Conservation (phyloP, 1,284 basidiomycete species). For the Heterobasidion parviporum region DNA sequence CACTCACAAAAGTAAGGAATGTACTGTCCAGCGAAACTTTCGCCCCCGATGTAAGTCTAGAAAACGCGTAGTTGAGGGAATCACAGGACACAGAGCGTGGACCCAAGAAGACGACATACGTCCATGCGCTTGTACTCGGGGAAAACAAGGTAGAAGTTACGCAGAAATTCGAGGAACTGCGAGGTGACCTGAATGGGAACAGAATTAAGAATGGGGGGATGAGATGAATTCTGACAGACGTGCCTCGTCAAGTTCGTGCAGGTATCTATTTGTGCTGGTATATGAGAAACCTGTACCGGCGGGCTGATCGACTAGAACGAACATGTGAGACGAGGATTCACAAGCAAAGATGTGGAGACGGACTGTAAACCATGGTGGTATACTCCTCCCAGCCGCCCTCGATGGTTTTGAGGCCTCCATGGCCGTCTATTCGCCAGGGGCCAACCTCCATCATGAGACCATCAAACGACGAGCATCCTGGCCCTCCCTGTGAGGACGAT, state of each 20-base stretch:
- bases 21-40: conserved; percentile 98
- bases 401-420: conserved; percentile 70
- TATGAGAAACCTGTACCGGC: conserved; percentile 94
- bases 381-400: conserved; percentile 99
- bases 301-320: conserved; percentile 81
- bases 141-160: conserved; percentile 85
- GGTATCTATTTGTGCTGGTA: conserved; percentile 77
- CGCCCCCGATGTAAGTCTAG: conserved; percentile 88
- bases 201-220: not conserved
- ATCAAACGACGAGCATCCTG: conserved; percentile 96
- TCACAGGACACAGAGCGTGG: conserved; percentile 5
- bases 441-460: conserved; percentile 98
- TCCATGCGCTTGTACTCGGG: conserved; percentile 83
- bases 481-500: conserved; percentile 61
- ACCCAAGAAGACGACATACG: conserved; percentile 40
- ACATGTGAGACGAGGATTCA: not conserved
- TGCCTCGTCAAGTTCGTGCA: conserved; percentile 74
- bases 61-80: not conserved
- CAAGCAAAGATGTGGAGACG: conserved; percentile 19
- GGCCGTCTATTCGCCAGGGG: conserved; percentile 78
- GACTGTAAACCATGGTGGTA: conserved; percentile 90
- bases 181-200: conserved; percentile 54
- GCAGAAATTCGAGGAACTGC: conserved; percentile 80
- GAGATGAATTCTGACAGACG: conserved; percentile 7
- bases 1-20: conserved; percentile 86